phyloP scores from a whole-genome alignment of 805 yeast species.

The Sungouiozyma intestinalis region DNA sequence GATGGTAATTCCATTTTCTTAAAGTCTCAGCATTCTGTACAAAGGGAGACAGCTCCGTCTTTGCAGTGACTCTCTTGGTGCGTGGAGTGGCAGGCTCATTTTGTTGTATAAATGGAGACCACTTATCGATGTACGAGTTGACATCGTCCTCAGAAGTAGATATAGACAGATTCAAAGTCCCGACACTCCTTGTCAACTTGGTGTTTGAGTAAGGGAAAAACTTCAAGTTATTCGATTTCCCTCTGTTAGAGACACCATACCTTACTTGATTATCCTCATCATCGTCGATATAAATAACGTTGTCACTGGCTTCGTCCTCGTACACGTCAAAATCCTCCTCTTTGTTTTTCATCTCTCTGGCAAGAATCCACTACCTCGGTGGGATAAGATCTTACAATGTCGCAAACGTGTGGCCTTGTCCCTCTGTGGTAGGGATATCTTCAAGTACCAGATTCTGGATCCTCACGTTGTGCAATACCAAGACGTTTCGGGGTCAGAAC shows the following conservation, averaged over 20 bases:
- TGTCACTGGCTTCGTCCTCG: neutral
- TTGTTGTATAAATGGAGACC: slow-evolving; percentile 17
- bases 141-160: slow-evolving; percentile 8
- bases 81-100: slow-evolving; percentile 13
- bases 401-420: too few relatives aligned
- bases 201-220: slow-evolving; percentile 24
- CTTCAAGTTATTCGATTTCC: slow-evolving; percentile 15
- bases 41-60: slow-evolving; percentile 25
- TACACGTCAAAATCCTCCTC: neutral
- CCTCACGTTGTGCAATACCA: too few relatives aligned
- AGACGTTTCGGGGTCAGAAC: too few relatives aligned
- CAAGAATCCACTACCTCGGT: too few relatives aligned
- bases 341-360: too few relatives aligned
- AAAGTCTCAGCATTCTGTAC: slow-evolving; percentile 18
- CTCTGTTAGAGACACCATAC: neutral
- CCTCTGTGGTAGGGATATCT: too few relatives aligned
- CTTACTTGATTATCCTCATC: neutral
- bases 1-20: slow-evolving; percentile 12
- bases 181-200: slow-evolving; percentile 41
- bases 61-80: slow-evolving; percentile 20
- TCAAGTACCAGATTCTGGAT: too few relatives aligned
- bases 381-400: too few relatives aligned
- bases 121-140: slow-evolving; percentile 17
- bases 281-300: neutral
- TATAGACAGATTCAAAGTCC: slow-evolving; percentile 39